Evolutionary conservation across 1,139 yeast genomes (phyloP).

Genomic region (Blastobotrys capitulatus): DNA sequence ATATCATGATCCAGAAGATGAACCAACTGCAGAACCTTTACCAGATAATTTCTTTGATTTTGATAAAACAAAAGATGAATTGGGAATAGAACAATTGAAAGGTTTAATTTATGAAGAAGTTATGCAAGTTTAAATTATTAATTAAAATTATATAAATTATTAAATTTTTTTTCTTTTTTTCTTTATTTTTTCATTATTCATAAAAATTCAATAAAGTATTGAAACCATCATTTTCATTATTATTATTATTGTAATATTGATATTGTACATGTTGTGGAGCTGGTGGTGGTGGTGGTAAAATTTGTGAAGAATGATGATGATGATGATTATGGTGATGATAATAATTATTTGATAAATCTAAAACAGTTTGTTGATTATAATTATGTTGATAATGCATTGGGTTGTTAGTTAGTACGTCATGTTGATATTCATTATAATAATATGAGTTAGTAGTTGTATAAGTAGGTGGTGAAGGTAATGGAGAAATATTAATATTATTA

Average conservation of each 20-base stretch:
- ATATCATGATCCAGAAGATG: slow-evolving; percentile 82
- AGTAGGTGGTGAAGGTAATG: background rate
- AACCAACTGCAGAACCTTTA: slow-evolving; percentile 69
- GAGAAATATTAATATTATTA: background rate
- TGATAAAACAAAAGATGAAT: slow-evolving; percentile 67
- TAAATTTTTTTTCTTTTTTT: too few relatives aligned
- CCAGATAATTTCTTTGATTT: slow-evolving; percentile 78
- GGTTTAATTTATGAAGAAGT: slow-evolving; percentile 61
- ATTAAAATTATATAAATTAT: background rate
- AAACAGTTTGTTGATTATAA: background rate
- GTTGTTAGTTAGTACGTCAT: too few relatives aligned
- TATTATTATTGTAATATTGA: too few relatives aligned
- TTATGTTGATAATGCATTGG: too few relatives aligned
- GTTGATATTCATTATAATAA: background rate
- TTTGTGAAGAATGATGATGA: background rate
- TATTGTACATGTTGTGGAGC: too few relatives aligned
- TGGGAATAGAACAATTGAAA: slow-evolving; percentile 67
- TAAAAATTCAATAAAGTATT: background rate
- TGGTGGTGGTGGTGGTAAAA: background rate
- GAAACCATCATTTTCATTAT: background rate
- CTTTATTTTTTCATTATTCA: background rate
- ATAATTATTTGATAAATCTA: background rate
- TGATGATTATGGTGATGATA: background rate
- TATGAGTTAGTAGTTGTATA: background rate
- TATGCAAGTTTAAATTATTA: slow-evolving; percentile 20